Evolutionary conservation across 2,329 filamentous ascomycete genomes (phyloP).

Genomic region (Akanthomyces uredinophilus): DNA sequence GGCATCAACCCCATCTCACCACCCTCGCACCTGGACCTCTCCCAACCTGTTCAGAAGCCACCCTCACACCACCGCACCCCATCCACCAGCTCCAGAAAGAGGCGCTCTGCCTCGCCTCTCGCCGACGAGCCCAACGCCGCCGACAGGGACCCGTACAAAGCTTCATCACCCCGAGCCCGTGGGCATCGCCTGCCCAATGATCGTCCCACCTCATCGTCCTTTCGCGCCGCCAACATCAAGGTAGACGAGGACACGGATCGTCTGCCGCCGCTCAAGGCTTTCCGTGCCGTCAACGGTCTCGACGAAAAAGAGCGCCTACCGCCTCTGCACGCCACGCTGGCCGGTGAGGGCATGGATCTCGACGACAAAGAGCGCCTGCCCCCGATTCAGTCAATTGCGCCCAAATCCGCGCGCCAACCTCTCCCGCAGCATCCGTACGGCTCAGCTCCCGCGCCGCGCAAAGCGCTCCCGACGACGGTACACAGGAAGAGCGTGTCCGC

Average conservation of each 20-base stretch:
- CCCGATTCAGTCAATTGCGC: slow-evolving; percentile 1
- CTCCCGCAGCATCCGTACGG: slow-evolving; percentile 3
- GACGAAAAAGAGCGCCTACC: slow-evolving; percentile 8
- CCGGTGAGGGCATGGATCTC: slow-evolving; percentile 7
- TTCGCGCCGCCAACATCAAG: slow-evolving; percentile 7
- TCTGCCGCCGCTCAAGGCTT: slow-evolving; percentile 11
- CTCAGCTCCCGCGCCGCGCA: not conserved
- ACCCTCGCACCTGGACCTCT: slow-evolving; percentile 1
- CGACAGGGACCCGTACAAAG: slow-evolving; percentile 6
- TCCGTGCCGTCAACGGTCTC: not conserved
- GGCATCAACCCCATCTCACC: slow-evolving; percentile 7
- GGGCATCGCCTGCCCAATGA: slow-evolving; percentile 8
- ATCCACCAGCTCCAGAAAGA: not conserved
- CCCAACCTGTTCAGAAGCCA: not conserved
- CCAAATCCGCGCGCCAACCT: not conserved
- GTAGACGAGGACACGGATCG: slow-evolving; percentile 5
- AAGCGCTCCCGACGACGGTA: slow-evolving; percentile 2
- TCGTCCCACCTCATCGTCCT: not conserved
- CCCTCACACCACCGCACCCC: slow-evolving; percentile 8
- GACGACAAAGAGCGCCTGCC: slow-evolving; percentile 11
- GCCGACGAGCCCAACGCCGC: not conserved
- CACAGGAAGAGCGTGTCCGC: not conserved
- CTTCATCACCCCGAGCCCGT: not conserved
- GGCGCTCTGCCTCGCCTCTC: slow-evolving; percentile 8
- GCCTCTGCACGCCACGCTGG: slow-evolving; percentile 8